phyloP scores from a whole-genome alignment of 2,329 filamentous ascomycete genomes.

The Fusarium sp. region DNA sequence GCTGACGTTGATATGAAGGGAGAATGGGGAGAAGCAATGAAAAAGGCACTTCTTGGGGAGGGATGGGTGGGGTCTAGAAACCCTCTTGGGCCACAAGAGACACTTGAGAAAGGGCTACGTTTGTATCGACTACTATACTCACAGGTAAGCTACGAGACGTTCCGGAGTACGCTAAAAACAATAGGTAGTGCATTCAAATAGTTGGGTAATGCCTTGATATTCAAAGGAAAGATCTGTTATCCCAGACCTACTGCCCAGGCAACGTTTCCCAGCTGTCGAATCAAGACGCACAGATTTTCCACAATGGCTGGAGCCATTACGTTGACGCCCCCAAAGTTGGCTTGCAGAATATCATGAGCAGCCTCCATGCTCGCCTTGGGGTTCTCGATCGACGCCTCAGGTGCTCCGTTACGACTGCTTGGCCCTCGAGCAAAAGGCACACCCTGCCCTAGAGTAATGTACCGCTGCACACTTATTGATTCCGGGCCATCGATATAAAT shows the following conservation, averaged over 20 bases:
- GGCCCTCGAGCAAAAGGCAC: constrained; percentile 62
- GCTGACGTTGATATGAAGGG: too few relatives aligned
- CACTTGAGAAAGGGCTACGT: too few relatives aligned
- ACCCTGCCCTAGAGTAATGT: constrained; percentile 68
- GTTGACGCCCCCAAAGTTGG: constrained; percentile 61
- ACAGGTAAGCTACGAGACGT: too few relatives aligned
- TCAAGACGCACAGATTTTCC: constrained; percentile 74
- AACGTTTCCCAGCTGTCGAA: constrained; percentile 70
- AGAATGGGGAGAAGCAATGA: too few relatives aligned
- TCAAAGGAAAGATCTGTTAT: constrained; percentile 22
- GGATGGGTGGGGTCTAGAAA: too few relatives aligned
- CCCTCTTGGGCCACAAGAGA: too few relatives aligned
- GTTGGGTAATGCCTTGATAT: not conserved
- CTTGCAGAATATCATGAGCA: constrained; percentile 67
- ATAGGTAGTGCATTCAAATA: too few relatives aligned
- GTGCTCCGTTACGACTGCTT: constrained; percentile 44
- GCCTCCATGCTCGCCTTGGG: constrained; percentile 70
- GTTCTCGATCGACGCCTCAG: constrained; percentile 63
- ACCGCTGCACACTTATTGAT: constrained; percentile 65
- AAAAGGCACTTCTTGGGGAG: too few relatives aligned
- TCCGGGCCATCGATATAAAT: constrained; percentile 70
- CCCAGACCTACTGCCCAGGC: constrained; percentile 56
- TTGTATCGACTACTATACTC: too few relatives aligned
- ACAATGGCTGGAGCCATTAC: constrained; percentile 70
- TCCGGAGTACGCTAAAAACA: too few relatives aligned